Evolutionary conservation across 192 early-diverging fungal species (phyloP).

Genomic region (Geranomyces michiganensis): DNA sequence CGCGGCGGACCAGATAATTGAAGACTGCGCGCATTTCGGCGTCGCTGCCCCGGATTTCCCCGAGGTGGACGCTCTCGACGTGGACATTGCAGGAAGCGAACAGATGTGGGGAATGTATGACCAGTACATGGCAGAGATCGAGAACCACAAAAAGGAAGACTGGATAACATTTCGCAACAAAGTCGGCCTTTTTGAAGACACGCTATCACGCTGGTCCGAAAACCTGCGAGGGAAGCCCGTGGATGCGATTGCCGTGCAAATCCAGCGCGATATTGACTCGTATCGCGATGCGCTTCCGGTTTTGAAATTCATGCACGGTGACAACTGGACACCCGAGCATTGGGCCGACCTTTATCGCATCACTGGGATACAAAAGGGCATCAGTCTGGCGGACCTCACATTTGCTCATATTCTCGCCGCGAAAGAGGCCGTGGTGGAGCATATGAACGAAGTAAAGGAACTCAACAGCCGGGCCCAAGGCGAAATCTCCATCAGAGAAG

Average conservation of each 20-base stretch:
- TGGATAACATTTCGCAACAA: slow-evolving; percentile 59
- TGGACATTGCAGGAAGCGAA: slow-evolving; percentile 34
- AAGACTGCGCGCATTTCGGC: slow-evolving; percentile 55
- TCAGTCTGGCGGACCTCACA: slow-evolving; percentile 50
- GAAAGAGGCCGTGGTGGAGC: slow-evolving; percentile 37
- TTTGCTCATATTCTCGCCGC: slow-evolving; percentile 46
- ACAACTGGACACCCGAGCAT: slow-evolving; percentile 61
- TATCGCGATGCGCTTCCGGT: slow-evolving; percentile 41
- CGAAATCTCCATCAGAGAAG: slow-evolving; percentile 60
- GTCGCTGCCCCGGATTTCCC: slow-evolving; percentile 39
- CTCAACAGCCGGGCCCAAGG: slow-evolving; percentile 59
- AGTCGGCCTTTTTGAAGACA: slow-evolving; percentile 50
- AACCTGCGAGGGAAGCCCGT: slow-evolving; percentile 31
- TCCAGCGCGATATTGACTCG: slow-evolving; percentile 48
- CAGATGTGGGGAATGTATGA: slow-evolving; percentile 49
- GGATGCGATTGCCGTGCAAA: slow-evolving; percentile 42
- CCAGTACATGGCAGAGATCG: slow-evolving; percentile 38
- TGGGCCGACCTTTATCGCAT: slow-evolving; percentile 61
- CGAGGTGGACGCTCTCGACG: slow-evolving; percentile 40
- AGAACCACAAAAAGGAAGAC: slow-evolving; percentile 42
- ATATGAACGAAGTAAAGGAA: slow-evolving; percentile 56
- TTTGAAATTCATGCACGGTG: slow-evolving; percentile 58
- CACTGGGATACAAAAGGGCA: slow-evolving; percentile 39
- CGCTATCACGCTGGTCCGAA: slow-evolving; percentile 48
- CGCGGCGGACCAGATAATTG: slow-evolving; percentile 42